Conservation (phyloP, 306 rosid genomes). For the Amphicarpaea edgeworthii region DNA sequence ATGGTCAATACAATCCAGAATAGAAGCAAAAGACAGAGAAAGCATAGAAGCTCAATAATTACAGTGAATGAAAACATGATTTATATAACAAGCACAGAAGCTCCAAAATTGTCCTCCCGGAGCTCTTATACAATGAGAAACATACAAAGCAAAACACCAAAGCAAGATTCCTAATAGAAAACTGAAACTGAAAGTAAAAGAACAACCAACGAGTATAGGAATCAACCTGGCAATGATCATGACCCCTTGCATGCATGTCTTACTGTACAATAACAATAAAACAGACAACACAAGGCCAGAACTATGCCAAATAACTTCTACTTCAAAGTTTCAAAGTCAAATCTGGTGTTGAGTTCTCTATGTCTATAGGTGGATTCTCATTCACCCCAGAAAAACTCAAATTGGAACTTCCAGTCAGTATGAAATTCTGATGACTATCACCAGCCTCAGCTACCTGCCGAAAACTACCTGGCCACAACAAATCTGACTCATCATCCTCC, state of each 20-base stretch:
- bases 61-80: conserved; percentile 46
- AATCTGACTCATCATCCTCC: conserved; percentile 74
- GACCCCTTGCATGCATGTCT: conserved; percentile 53
- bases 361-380: conserved; percentile 47
- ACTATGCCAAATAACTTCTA: conserved; percentile 38
- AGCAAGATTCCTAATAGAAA: conserved; percentile 42
- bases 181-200: conserved; percentile 37
- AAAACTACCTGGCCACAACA: conserved; percentile 93
- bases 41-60: conserved; percentile 42
- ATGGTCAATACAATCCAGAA: conserved; percentile 3
- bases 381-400: conserved; percentile 61
- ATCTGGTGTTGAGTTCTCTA: conserved; percentile 70
- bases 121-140: conserved; percentile 61
- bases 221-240: conserved; percentile 51
- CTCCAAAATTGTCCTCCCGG: conserved; percentile 55
- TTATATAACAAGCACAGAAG: conserved; percentile 61
- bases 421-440: conserved; percentile 58
- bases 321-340: conserved; percentile 82
- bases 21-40: conserved; percentile 5
- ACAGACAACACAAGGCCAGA: conserved; percentile 46
- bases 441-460: conserved; percentile 57
- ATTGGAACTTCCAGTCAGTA: conserved; percentile 57
- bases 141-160: conserved; percentile 51
- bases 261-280: conserved; percentile 61
- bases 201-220: conserved; percentile 37